Evolutionary conservation across 805 yeast genomes (phyloP).

Genomic region (Peterozyma xylosa): DNA sequence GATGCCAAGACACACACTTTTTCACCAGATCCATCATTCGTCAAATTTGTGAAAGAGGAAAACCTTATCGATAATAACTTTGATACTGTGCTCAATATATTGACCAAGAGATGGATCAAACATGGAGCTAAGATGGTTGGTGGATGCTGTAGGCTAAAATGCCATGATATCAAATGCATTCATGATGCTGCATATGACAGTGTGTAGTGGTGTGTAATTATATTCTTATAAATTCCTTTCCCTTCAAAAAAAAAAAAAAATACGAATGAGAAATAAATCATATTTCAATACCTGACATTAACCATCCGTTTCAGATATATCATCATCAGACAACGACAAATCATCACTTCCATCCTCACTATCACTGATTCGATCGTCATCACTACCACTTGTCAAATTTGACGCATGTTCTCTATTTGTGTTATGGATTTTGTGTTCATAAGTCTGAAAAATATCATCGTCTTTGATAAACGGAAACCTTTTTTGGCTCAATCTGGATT

Average conservation of each 20-base stretch:
- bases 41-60: conserved; percentile 5
- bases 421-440: no score
- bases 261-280: no score
- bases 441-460: no score
- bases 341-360: background rate
- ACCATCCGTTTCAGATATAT: conserved; percentile 9
- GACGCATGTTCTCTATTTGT: no score
- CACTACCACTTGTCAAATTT: background rate
- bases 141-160: conserved; percentile 71
- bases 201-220: no score
- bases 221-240: no score
- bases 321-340: background rate
- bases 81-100: conserved; percentile 26
- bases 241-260: no score
- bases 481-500: no score
- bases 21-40: conserved; percentile 16
- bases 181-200: conserved; percentile 7
- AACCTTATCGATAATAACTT: conserved; percentile 17
- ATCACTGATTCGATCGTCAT: background rate
- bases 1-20: conserved; percentile 39
- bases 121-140: conserved; percentile 49
- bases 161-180: conserved; percentile 29
- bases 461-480: no score
- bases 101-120: conserved; percentile 30
- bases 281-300: conserved; percentile 2